phyloP scores from a whole-genome alignment of 2,329 filamentous ascomycete genomes.

The Colletotrichum horii region DNA sequence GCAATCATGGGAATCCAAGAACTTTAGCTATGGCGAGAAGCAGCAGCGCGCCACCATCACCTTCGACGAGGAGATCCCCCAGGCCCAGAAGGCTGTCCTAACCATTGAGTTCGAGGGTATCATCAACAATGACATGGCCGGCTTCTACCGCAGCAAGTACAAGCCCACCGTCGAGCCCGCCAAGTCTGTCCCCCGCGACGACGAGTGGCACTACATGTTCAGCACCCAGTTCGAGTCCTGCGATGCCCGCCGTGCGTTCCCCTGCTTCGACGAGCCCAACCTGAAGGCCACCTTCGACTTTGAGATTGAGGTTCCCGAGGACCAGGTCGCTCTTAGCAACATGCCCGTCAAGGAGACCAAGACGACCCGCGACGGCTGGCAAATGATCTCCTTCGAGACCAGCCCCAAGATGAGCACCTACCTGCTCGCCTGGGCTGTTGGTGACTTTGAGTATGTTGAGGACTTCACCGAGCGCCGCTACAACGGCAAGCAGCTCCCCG shows the following conservation, averaged over 20 bases:
- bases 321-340: constrained; percentile 90
- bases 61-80: constrained; percentile 75
- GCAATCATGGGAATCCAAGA: constrained; percentile 63
- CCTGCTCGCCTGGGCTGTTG: constrained; percentile 90
- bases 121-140: constrained; percentile 90
- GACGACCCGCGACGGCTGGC: constrained; percentile 66
- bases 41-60: constrained; percentile 82
- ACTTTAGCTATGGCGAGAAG: constrained; percentile 81
- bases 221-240: constrained; percentile 98
- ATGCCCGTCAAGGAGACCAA: constrained; percentile 84
- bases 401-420: constrained; percentile 93
- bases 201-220: constrained; percentile 75
- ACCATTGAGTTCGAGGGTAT: constrained; percentile 78
- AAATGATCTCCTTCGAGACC: constrained; percentile 78
- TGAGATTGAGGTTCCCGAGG: constrained; percentile 86
- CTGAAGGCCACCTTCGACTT: constrained; percentile 97
- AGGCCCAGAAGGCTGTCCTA: constrained; percentile 69
- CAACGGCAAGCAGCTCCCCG: constrained; percentile 87
- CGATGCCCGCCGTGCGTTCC: constrained; percentile 92
- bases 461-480: constrained; percentile 89
- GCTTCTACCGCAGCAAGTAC: constrained; percentile 94
- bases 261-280: constrained; percentile 98
- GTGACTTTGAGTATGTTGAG: constrained; percentile 97
- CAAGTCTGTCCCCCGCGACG: constrained; percentile 77
- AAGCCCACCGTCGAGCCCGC: constrained; percentile 77